phyloP scores from a whole-genome alignment of 805 yeast species.

The Candida orba region DNA sequence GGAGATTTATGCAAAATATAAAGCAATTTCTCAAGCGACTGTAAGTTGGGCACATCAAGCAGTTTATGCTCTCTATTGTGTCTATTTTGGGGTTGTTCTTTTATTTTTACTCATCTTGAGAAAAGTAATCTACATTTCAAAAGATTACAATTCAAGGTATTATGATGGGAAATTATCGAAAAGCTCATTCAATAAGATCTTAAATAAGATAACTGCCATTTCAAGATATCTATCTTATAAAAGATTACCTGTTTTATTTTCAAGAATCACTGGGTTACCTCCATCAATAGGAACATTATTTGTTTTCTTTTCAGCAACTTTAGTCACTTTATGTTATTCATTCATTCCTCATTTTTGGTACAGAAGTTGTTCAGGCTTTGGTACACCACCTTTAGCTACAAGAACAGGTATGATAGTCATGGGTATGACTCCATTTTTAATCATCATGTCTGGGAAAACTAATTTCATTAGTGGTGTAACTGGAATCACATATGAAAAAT shows the following conservation, averaged over 20 bases:
- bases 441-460: constrained; percentile 44
- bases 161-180: neutral
- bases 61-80: neutral
- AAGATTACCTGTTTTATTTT: constrained; percentile 25
- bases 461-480: constrained; percentile 42
- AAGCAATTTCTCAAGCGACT: neutral
- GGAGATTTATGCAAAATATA: neutral
- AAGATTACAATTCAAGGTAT: neutral
- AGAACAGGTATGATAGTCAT: constrained; percentile 45
- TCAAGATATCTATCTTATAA: constrained; percentile 27
- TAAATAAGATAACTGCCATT: constrained; percentile 22
- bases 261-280: constrained; percentile 32
- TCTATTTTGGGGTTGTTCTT: neutral
- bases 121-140: neutral
- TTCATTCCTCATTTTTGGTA: constrained; percentile 45
- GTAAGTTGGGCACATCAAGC: neutral
- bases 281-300: constrained; percentile 30
- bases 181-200: neutral
- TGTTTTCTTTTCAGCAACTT: constrained; percentile 26
- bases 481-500: constrained; percentile 49
- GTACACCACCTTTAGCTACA: constrained; percentile 51
- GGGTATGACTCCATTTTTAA: constrained; percentile 44
- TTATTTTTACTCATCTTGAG: neutral
- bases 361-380: constrained; percentile 46
- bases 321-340: constrained; percentile 28